Evolutionary conservation across 2,329 filamentous ascomycete genomes (phyloP).

Genomic region (Cladosporium sphaerospermum): DNA sequence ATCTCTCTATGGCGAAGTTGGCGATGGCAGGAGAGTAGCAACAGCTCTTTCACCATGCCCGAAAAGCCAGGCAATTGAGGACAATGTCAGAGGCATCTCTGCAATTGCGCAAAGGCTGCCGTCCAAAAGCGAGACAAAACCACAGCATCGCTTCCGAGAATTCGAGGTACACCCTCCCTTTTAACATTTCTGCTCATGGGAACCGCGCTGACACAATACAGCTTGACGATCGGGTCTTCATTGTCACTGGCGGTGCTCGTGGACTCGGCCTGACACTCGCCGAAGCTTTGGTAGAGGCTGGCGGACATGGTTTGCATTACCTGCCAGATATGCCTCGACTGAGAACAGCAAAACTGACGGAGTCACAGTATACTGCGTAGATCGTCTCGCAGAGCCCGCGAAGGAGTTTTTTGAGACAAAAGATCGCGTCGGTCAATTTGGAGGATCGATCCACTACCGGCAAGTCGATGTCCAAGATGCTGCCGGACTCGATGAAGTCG

Average conservation of each 20-base stretch:
- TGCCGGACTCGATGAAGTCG: slow-evolving; percentile 19
- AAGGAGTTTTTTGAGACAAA: slow-evolving; percentile 40
- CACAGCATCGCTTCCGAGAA: slow-evolving; percentile 17
- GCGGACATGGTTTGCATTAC: slow-evolving; percentile 36
- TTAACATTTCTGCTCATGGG: too few relatives aligned
- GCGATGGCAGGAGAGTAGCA: background rate
- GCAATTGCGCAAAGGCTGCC: slow-evolving; percentile 16
- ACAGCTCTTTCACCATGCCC: background rate
- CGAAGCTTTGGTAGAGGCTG: slow-evolving; percentile 34
- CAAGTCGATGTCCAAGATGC: slow-evolving; percentile 43
- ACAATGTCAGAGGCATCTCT: slow-evolving; percentile 7
- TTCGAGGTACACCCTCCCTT: slow-evolving; percentile 15
- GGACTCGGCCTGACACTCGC: slow-evolving; percentile 27
- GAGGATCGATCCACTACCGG: slow-evolving; percentile 40
- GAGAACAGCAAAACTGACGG: background rate
- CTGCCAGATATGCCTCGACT: background rate
- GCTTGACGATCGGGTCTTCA: slow-evolving; percentile 17
- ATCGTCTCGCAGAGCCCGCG: slow-evolving; percentile 39
- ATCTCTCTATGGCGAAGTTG: background rate
- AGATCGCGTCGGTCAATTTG: slow-evolving; percentile 32
- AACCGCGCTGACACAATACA: background rate
- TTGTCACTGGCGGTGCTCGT: slow-evolving; percentile 26
- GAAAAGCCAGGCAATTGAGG: background rate
- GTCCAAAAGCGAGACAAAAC: slow-evolving; percentile 9
- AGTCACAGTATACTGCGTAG: slow-evolving; percentile 42